Evolutionary conservation across 129 eudicot species (phyloP).

Genomic region (Flaveria brownii): DNA sequence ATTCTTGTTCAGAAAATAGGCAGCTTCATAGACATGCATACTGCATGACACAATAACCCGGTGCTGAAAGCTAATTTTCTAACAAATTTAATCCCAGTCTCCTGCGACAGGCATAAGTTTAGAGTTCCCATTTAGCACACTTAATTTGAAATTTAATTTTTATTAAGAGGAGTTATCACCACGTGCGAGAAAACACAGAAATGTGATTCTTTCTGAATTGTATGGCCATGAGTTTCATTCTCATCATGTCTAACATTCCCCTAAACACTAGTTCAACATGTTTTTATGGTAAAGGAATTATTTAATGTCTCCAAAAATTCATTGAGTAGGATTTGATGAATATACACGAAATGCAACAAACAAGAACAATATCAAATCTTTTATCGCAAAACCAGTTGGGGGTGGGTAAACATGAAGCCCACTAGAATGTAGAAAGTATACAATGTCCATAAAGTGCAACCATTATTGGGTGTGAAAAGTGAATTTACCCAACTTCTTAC

Average conservation of each 20-base stretch:
- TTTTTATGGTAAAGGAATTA: not conserved
- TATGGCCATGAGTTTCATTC: not conserved
- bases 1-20: too few species aligned
- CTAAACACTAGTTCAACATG: not conserved
- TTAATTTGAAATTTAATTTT: not conserved
- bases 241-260: conserved; percentile 6
- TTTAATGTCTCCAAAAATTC: not conserved
- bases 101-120: not conserved
- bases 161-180: too few species aligned
- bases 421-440: conserved; percentile 13
- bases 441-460: not conserved
- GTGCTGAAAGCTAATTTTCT: not conserved
- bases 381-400: not conserved
- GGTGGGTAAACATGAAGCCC: conserved; percentile 4
- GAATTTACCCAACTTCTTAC: conserved; percentile 37
- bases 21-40: not conserved
- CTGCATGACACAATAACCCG: not conserved
- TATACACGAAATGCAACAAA: conserved; percentile 12
- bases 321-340: conserved; percentile 1
- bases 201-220: not conserved
- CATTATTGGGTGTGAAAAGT: not conserved
- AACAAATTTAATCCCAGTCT: not conserved
- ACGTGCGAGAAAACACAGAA: too few species aligned
- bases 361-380: not conserved
- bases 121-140: not conserved